A percentile compares a stretch with the other conserved stretches of the same genome.
phyloP scores from a whole-genome alignment of 495 filamentous ascomycete species.

The Penicillium alfredii region DNA sequence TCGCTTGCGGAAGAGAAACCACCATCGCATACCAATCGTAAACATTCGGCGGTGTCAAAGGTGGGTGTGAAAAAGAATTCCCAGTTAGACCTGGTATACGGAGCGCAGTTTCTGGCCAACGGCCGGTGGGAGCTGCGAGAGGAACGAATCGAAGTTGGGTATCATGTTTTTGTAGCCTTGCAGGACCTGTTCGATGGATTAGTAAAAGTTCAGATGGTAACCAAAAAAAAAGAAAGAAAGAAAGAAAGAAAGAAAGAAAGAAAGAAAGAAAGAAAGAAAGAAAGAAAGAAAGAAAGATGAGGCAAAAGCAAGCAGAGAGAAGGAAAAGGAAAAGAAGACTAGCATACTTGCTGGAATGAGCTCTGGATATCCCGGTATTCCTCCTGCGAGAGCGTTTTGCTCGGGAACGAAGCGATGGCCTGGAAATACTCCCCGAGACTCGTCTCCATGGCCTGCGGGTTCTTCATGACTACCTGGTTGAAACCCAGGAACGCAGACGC shows the following conservation, averaged over 20 bases:
- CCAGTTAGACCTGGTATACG: conserved; percentile 38
- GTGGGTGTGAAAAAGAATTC: conserved; percentile 1
- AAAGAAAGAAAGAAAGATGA: neutral
- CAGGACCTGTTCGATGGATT: conserved; percentile 54
- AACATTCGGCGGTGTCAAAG: no score
- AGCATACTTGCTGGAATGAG: conserved; percentile 49
- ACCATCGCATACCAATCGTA: neutral
- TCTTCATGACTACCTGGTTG: conserved; percentile 72
- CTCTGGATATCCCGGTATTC: conserved; percentile 46
- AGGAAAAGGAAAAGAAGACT: neutral
- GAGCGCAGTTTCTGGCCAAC: conserved; percentile 53
- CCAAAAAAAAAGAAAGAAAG: no score
- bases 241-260: no score
- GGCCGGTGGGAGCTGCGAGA: conserved; percentile 57
- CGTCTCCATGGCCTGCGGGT: conserved; percentile 88
- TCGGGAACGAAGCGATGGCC: conserved; percentile 67
- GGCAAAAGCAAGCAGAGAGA: neutral
- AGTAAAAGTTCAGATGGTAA: no score
- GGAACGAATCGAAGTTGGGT: conserved; percentile 74
- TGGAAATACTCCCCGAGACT: conserved; percentile 77
- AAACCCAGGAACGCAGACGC: conserved; percentile 89
- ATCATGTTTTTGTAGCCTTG: conserved; percentile 80
- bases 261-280: no score
- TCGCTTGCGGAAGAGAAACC: no score
- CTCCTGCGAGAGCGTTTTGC: conserved; percentile 49